phyloP scores from a whole-genome alignment of 371 early-diverging fungal species.

The Zychaea mexicana region DNA sequence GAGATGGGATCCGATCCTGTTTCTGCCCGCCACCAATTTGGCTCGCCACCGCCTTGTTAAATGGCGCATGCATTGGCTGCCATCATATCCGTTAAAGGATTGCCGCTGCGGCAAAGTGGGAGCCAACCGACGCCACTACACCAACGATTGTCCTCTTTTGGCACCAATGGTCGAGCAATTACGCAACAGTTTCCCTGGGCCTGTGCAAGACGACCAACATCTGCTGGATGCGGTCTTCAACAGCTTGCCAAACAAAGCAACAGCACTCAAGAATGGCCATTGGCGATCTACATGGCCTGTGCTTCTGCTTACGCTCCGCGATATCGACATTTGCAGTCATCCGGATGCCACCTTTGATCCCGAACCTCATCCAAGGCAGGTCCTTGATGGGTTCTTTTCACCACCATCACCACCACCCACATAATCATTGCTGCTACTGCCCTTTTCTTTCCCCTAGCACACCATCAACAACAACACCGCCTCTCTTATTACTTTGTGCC shows the following conservation, averaged over 20 bases:
- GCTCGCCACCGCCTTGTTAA: conserved; percentile 8
- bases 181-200: background rate
- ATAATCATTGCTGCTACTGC: too few relatives aligned
- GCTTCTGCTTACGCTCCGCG: conserved; percentile 7
- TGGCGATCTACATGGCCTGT: conserved; percentile 9
- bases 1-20: background rate
- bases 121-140: conserved; percentile 1
- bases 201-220: background rate
- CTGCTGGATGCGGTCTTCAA: background rate
- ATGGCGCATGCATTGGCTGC: conserved; percentile 8
- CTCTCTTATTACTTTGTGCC: too few relatives aligned
- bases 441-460: too few relatives aligned
- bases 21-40: background rate
- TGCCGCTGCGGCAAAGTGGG: conserved; percentile 2
- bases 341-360: background rate
- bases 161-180: background rate
- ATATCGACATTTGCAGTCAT: conserved; percentile 1
- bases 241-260: background rate
- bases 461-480: too few relatives aligned
- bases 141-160: background rate
- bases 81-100: background rate
- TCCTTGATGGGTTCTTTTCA: background rate
- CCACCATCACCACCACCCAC: background rate
- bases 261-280: background rate
- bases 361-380: background rate